Percentiles rank a stretch among this genome's conserved stretches.
phyloP scores from a whole-genome alignment of 805 yeast species.

The Candida parachauliodes region DNA sequence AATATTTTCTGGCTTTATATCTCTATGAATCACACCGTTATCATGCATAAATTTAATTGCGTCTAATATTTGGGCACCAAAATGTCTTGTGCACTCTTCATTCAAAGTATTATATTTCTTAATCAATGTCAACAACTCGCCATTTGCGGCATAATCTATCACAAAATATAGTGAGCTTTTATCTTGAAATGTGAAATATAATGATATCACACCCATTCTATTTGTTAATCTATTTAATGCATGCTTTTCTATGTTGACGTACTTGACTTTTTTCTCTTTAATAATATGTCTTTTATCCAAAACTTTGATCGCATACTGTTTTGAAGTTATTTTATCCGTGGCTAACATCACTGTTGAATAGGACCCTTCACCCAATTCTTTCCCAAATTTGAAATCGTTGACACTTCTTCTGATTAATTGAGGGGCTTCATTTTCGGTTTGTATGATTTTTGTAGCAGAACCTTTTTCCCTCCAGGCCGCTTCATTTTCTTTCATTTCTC shows the following conservation, averaged over 20 bases:
- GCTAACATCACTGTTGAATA: conserved; percentile 44
- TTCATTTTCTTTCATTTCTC: conserved; percentile 12
- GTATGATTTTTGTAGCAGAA: conserved; percentile 27
- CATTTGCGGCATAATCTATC: conserved; percentile 74
- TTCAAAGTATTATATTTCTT: conserved; percentile 67
- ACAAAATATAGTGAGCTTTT: conserved; percentile 69
- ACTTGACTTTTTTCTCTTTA: conserved; percentile 78
- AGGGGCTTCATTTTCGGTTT: conserved; percentile 13
- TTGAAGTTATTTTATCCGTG: conserved; percentile 48
- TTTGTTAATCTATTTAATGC: conserved; percentile 67
- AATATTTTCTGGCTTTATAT: conserved; percentile 80
- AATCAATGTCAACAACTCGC: conserved; percentile 66
- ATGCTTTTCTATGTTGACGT: conserved; percentile 79
- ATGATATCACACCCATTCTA: conserved; percentile 59
- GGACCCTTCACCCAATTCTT: conserved; percentile 43
- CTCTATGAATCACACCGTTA: conserved; percentile 77
- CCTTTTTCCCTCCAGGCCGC: conserved; percentile 34
- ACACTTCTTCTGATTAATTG: conserved; percentile 34
- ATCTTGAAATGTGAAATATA: conserved; percentile 79
- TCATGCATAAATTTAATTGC: conserved; percentile 70
- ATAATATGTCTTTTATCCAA: conserved; percentile 75
- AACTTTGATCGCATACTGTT: conserved; percentile 71
- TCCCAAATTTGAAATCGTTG: conserved; percentile 39
- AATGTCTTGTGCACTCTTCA: conserved; percentile 65
- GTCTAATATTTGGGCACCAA: conserved; percentile 70